Base-by-base conservation (phyloP, 257 asterid genomes). In the Nicotiana otophora region DNA sequence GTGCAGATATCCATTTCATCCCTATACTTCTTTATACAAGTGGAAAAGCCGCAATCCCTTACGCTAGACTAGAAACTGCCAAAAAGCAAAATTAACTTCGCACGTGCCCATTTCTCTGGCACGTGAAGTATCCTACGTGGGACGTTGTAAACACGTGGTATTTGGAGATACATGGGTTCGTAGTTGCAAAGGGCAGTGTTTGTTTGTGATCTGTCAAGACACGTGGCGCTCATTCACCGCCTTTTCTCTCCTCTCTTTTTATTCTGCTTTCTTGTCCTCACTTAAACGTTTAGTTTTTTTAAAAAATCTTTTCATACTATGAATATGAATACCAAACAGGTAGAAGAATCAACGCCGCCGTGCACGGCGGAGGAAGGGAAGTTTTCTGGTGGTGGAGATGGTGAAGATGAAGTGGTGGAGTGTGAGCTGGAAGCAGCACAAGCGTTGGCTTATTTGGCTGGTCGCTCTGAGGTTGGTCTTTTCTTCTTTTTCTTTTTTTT, bases 361-460 rank as follows among this genome's bases (percentile, higher is more conserved):
- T 74, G 39, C 28, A 53, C 55, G 60, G 81, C 63, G 84, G 76
- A 48, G 76, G 46, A 14, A 46, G 19, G 61, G 36, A 53, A 10
- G 39, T 11, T 16, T 39, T 23, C 86, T 20, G 80, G 80, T 72
- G 81, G 72, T 77, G 81, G 88, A 19, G 70, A 77, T 10, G n/a
- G 70, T 12, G 78, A 84, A 64, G 57, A 23, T 78, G 48, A 84
- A 72, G 77, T 76, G 82, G 85, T 89, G 84, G 78, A 84, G 11
- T 83, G 23, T 53, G 94, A 91, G 82, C 15, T 89, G 12, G 92
- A 87, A 81, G 93, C 93, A 6, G 95, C 95, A 62, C 88, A 87
- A 67, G 89, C 90, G 51, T 88, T 91, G 55, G 90, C 90, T 9
- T 89, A 85, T 6, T 66, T 91, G 84, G 90, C 87, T 26, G 81